Conservation (phyloP, 2,329 filamentous ascomycete genomes). For the Orbilia quercus region DNA sequence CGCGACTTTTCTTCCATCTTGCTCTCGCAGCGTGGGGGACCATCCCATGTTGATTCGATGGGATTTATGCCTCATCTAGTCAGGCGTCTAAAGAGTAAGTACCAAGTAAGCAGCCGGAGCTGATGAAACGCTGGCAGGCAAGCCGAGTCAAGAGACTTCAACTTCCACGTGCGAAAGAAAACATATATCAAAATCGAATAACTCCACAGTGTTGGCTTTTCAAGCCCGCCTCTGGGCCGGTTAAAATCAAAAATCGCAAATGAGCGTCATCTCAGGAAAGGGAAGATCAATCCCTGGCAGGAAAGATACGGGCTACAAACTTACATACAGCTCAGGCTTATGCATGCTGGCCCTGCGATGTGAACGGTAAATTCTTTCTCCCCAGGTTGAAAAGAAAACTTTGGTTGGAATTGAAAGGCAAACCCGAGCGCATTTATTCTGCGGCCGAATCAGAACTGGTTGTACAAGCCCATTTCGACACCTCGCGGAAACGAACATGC, state of each 20-base stretch:
- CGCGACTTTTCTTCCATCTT: neutral
- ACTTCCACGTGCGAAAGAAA: conserved; percentile 37
- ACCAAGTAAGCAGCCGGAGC: too few species aligned
- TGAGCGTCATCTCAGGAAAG: conserved; percentile 44
- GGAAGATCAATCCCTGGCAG: conserved; percentile 37
- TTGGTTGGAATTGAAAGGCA: conserved; percentile 12
- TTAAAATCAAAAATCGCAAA: conserved; percentile 45
- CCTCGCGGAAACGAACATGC: conserved; percentile 18
- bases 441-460: conserved; percentile 31
- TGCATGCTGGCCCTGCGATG: conserved; percentile 16
- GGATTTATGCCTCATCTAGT: conserved; percentile 46
- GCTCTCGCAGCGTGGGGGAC: conserved; percentile 35
- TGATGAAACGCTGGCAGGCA: conserved; percentile 49
- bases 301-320: conserved; percentile 1
- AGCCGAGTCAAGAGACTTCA: neutral
- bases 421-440: neutral
- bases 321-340: conserved; percentile 6
- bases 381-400: neutral
- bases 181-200: conserved; percentile 1
- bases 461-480: conserved; percentile 14
- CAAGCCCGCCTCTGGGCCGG: conserved; percentile 42
- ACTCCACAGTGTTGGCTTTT: conserved; percentile 27
- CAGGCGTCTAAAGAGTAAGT: conserved; percentile 39
- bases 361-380: neutral
- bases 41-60: conserved; percentile 46